phyloP scores from a whole-genome alignment of 805 yeast species.

The Zygosaccharomyces kombuchaensis region DNA sequence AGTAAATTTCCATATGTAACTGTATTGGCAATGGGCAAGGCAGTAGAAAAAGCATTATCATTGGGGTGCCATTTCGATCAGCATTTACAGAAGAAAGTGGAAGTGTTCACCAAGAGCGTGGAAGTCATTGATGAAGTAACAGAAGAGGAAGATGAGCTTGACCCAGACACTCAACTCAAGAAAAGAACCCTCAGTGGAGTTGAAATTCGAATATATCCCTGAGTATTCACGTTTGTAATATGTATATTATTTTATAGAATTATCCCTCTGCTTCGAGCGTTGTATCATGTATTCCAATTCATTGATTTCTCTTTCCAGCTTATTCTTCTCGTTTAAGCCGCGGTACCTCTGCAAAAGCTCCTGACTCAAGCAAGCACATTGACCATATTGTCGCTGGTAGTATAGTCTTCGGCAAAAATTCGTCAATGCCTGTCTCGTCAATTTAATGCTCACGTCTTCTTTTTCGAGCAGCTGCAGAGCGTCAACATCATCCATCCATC shows the following conservation, averaged over 20 bases:
- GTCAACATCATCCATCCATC: constrained; percentile 23
- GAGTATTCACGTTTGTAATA: background rate
- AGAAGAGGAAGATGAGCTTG: constrained; percentile 26
- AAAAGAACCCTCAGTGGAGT: constrained; percentile 41
- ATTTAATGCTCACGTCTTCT: constrained; percentile 38
- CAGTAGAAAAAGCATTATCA: constrained; percentile 59
- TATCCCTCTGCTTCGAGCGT: constrained; percentile 6
- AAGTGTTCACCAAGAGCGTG: constrained; percentile 58
- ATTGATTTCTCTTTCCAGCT: constrained; percentile 46
- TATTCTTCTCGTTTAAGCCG: constrained; percentile 36
- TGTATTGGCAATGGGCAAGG: constrained; percentile 72
- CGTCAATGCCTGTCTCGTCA: constrained; percentile 51
- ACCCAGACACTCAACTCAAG: constrained; percentile 28
- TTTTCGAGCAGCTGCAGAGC: constrained; percentile 2
- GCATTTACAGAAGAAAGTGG: constrained; percentile 48
- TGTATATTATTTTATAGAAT: constrained; percentile 6
- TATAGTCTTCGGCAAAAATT: constrained; percentile 63
- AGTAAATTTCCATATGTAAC: constrained; percentile 45
- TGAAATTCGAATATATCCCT: constrained; percentile 39
- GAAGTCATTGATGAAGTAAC: constrained; percentile 68
- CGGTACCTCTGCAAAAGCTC: constrained; percentile 36
- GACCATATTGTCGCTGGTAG: constrained; percentile 46
- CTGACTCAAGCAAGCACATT: constrained; percentile 47
- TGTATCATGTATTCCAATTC: constrained; percentile 40
- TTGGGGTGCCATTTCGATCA: constrained; percentile 57